Evolutionary conservation across 2,329 filamentous ascomycete genomes (phyloP), one percentile per base, ranked within the genome.

Genomic region (Hypoxylon sp.): DNA sequence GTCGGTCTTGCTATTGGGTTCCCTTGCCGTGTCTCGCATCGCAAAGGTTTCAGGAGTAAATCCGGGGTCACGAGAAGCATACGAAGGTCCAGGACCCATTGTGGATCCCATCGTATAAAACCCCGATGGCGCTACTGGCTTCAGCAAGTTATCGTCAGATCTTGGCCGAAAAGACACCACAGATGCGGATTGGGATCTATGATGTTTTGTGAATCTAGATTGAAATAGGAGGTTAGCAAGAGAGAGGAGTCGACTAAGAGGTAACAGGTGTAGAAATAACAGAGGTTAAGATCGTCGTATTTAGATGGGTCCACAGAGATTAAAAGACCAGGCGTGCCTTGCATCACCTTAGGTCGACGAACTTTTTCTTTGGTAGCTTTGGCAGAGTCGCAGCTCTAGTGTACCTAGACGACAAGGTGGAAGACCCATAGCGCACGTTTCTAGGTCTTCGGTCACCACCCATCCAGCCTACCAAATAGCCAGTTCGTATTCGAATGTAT

Each of bases 121-220:
- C 57, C 64, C 65, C 37, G 42, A 47, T n/a, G 54, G 31, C 47
- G 67, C 58, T 57, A 58, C 58, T 24, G 71, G 69, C 21, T 70
- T 73, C 62, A 74, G 59, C 39, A 73, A 55, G 54, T 62, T 73
- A 50, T 72, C 67, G 52, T 76, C 71, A 54, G 74, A 67, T 67
- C 65, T 67, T 44, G 69, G 60, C 57, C 64, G 72, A 50, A 47
- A 66, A 31, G 57, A 42, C 3, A 68, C 69, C 46, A 65, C 69
- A 67, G 69, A 74, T 63, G 66, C 68, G 48, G 77, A 76, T 60
- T 65, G 71, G 52, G 74, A 70, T 65, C 69, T 75, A 24, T 72
- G 73, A 46, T 76, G 75, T 59, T 68, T 67, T 56, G 61, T 29
- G 47, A 52, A 50, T 72, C 75, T 77, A 54, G 55, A 62, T 67